Evolutionary conservation across 768 basidiomycete species (phyloP).

Genomic region (Amanita fuliginea): DNA sequence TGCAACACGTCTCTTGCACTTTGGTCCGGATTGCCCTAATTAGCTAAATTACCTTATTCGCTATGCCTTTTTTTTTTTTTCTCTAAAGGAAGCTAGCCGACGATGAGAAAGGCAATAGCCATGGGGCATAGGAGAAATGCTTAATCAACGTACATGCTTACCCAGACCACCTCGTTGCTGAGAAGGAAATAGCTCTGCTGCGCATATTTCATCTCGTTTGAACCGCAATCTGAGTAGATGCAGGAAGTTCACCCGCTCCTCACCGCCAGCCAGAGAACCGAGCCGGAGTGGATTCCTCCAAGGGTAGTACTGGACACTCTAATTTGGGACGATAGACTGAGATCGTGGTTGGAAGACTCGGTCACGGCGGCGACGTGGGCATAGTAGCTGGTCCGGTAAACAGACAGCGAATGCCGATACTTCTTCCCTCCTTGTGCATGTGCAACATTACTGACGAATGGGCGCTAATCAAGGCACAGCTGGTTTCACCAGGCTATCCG

Average conservation of each 20-base stretch:
- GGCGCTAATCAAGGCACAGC: neutral
- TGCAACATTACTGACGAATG: neutral
- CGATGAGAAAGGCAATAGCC: neutral
- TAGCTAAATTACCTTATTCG: slow-evolving; percentile 1
- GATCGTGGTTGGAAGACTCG: slow-evolving; percentile 1
- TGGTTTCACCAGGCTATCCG: neutral
- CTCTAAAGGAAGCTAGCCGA: neutral
- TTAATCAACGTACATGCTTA: neutral
- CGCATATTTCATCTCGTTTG: neutral
- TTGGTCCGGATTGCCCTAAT: slow-evolving; percentile 1
- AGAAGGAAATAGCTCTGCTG: neutral
- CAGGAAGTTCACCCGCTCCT: slow-evolving; percentile 1
- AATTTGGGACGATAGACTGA: neutral
- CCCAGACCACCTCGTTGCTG: neutral
- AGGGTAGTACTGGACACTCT: neutral
- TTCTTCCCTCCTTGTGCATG: neutral
- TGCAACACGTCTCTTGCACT: neutral
- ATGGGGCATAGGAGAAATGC: neutral
- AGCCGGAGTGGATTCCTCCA: neutral
- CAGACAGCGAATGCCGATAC: neutral
- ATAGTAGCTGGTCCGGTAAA: neutral
- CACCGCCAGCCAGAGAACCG: neutral
- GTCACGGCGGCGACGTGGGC: neutral
- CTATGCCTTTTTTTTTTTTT: neutral
- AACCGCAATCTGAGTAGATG: slow-evolving; percentile 1